A percentile compares a stretch with the other conserved stretches of the same genome.
phyloP scores from a whole-genome alignment of 208 protist species.

The Leishmania gerbilli region DNA sequence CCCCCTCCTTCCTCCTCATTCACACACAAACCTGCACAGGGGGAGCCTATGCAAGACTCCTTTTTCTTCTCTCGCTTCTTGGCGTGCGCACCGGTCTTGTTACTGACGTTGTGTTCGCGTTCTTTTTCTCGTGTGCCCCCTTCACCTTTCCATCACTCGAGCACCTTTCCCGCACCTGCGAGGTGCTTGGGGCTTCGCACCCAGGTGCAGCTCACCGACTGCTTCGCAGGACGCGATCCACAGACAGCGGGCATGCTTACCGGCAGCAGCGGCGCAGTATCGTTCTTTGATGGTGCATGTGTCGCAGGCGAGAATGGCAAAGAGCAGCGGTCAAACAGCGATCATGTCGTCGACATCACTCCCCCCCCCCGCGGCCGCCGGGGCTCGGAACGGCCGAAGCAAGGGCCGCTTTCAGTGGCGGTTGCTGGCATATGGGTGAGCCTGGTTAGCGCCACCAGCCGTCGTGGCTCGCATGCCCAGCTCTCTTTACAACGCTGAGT shows the following conservation, averaged over 20 bases:
- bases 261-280: neutral
- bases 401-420: conserved; percentile 8
- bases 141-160: no score
- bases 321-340: neutral
- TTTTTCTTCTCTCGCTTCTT: neutral
- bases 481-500: conserved; percentile 40
- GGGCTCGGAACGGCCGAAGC: neutral
- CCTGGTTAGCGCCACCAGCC: conserved; percentile 39
- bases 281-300: neutral
- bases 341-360: neutral
- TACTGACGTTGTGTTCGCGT: neutral
- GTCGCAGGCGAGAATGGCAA: neutral
- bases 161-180: neutral
- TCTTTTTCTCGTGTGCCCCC: neutral
- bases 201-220: neutral
- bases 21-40: neutral
- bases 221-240: neutral
- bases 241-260: neutral
- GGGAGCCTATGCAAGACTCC: neutral
- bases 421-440: conserved; percentile 23
- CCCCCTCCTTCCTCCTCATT: neutral
- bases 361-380: neutral
- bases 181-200: neutral
- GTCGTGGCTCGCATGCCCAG: conserved; percentile 36
- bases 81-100: neutral